Evolutionary conservation across 139 green algal genomes (phyloP), one percentile per base, ranked within the genome.

Genomic region (Yamagishiella unicocca): DNA sequence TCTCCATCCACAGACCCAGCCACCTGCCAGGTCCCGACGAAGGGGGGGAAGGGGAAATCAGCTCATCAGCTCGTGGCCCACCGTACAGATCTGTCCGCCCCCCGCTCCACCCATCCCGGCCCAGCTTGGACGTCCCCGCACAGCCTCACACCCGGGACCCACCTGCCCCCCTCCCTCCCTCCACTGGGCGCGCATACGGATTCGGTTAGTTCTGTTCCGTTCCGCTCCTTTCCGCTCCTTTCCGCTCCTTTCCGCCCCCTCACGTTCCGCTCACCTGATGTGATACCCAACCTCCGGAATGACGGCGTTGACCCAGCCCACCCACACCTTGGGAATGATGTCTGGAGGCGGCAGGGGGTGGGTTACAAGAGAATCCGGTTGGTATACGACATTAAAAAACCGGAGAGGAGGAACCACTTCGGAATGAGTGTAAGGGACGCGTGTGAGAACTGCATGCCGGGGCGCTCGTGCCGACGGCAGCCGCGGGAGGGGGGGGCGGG

Each of bases 1-100:
- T 85, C 81, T 90, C 89, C 89, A 92, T 92, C 89, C 89, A 92
- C 22, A 90, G 31, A 3, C 68, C 89, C 50, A 90, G 80, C 89
- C 89, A 92, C 62, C 89, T 92, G 81, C 33, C 40, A 17, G 29
- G 10, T 42, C 31, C 31, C 42, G 2, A n/a, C 19, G 14, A 22
- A 9, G 58, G 58, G 58, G 22, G 14, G 58, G 19, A 17, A n/a
- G 14, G 58, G 19, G 19, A 9, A 67, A 9, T 6, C 58, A 67
- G 19, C 19, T 33, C 29, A 9, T 67, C 14, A 33, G 58, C 58
- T 35, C n/a, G 58, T 24, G 58, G 19, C 22, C 22, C 22, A 22
- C 58, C 22, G 58, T n/a, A n/a, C n/a, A n/a, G n/a, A n/a, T n/a
- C n/a, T 27, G 50, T 58, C 58, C n/a, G 64, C 64, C 12, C 10